Percentiles rank a stretch among this genome's conserved stretches.
Conservation (phyloP, 2,329 filamentous ascomycete species). For the Diaporthe nobilis region DNA sequence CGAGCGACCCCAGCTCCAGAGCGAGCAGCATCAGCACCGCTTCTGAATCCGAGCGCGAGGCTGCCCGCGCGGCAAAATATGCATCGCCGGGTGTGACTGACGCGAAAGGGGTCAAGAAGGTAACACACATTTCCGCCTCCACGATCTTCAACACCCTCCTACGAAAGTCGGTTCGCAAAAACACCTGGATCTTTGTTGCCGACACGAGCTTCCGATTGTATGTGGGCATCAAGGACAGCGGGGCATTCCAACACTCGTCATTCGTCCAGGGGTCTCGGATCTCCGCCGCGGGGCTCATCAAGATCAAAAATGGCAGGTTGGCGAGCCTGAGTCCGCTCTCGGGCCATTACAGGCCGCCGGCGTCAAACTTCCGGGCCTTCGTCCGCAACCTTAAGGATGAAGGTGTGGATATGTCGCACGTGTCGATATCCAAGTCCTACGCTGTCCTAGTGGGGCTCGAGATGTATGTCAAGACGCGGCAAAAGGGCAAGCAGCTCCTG, state of each 20-base stretch:
- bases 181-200: slow-evolving; percentile 94
- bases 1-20: slow-evolving; percentile 47
- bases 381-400: slow-evolving; percentile 79
- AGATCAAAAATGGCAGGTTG: slow-evolving; percentile 85
- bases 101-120: slow-evolving; percentile 71
- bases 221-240: slow-evolving; percentile 89
- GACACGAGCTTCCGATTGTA: slow-evolving; percentile 90
- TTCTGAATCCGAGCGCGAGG: slow-evolving; percentile 64
- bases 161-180: slow-evolving; percentile 83
- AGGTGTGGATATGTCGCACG: slow-evolving; percentile 83
- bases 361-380: slow-evolving; percentile 87
- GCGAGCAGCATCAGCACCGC: slow-evolving; percentile 44
- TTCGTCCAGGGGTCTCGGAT: slow-evolving; percentile 89
- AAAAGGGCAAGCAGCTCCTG: slow-evolving; percentile 70
- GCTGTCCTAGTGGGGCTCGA: slow-evolving; percentile 87
- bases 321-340: slow-evolving; percentile 78
- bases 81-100: slow-evolving; percentile 74
- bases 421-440: slow-evolving; percentile 86
- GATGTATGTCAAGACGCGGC: slow-evolving; percentile 79
- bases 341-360: slow-evolving; percentile 89
- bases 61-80: slow-evolving; percentile 75
- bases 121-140: slow-evolving; percentile 75
- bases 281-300: slow-evolving; percentile 85
- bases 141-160: slow-evolving; percentile 85
- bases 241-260: slow-evolving; percentile 91